Evolutionary conservation across 192 early-diverging fungal genomes (phyloP).

Genomic region (Geranomyces michiganensis): DNA sequence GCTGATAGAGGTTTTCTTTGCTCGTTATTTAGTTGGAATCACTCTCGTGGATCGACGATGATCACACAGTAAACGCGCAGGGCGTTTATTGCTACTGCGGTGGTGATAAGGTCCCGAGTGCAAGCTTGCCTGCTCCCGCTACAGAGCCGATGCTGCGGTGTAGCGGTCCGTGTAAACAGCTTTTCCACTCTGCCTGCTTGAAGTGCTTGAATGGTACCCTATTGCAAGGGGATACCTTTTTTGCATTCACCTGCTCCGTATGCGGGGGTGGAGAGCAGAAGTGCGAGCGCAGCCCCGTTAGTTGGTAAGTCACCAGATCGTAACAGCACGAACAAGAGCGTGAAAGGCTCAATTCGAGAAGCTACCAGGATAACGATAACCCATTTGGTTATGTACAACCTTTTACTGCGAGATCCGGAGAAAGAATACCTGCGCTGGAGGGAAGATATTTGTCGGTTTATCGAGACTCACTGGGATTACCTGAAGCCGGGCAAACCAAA

Average conservation of each 20-base stretch:
- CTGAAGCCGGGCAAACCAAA: slow-evolving; percentile 70
- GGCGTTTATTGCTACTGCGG: slow-evolving; percentile 84
- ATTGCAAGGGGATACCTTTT: slow-evolving; percentile 74
- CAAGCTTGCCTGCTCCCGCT: slow-evolving; percentile 27
- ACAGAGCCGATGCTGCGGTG: slow-evolving; percentile 73
- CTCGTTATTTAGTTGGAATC: not conserved
- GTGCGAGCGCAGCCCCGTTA: slow-evolving; percentile 69
- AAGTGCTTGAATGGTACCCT: slow-evolving; percentile 38
- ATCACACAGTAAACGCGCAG: slow-evolving; percentile 63
- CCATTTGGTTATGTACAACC: slow-evolving; percentile 74
- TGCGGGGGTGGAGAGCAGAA: slow-evolving; percentile 65
- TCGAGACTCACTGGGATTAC: slow-evolving; percentile 75
- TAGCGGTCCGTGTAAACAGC: slow-evolving; percentile 59
- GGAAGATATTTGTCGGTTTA: slow-evolving; percentile 78
- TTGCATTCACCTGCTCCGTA: slow-evolving; percentile 73
- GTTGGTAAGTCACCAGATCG: slow-evolving; percentile 53
- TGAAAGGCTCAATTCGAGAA: slow-evolving; percentile 2
- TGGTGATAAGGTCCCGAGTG: slow-evolving; percentile 56
- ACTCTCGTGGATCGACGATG: slow-evolving; percentile 2
- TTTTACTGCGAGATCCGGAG: slow-evolving; percentile 62
- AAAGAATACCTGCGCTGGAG: slow-evolving; percentile 78
- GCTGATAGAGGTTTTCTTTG: not conserved
- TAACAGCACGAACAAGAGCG: not conserved
- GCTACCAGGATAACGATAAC: slow-evolving; percentile 60
- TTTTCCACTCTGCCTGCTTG: slow-evolving; percentile 78